Evolutionary conservation across 2,329 filamentous ascomycete species (phyloP), one percentile per base, ranked within the genome.

Genomic region (Plectosphaerella plurivora): DNA sequence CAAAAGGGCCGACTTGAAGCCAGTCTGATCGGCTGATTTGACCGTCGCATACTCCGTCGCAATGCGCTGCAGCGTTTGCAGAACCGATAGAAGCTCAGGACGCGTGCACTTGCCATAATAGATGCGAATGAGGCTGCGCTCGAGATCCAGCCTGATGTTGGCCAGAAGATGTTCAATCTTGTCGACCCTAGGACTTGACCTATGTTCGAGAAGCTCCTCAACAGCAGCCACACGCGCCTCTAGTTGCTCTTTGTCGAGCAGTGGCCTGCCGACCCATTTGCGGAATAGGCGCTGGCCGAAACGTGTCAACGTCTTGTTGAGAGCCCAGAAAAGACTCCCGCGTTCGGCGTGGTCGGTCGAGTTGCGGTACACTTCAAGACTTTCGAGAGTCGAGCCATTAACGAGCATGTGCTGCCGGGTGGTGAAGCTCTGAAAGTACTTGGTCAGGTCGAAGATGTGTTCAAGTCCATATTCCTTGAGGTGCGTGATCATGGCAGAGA

Each of bases 21-120:
- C 87, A 10, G 83, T 81, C 56, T 91, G 83, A 9, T 76, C 75
- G 2, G 87, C 73, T 0, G 77, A 74, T 53, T 86, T 86, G 56
- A 91, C 78, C 55, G 82, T 75, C 1, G 82, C 73, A 64, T 91
- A 97, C 61, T 94, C 87, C 51, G 81, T 84, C 0, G 90, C 82
- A 45, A 97, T 90, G 53, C 77, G 82, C 62, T 96, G 91, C 53
- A 99, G 76, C 0, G 89, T 88, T 67, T 97, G 92, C 2, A 99
- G 76, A 5, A 95, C 87, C 1, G 82, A 83, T 2, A 97, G 77
- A 4, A 99, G 82, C 68, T 99, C 94, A 0, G 92, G 88, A 0
- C 94, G 85, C 1, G 89, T 88, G 68, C 92, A 97, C 72, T 96
- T 97, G 48, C 92, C 91, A 69, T 99, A 99, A 74, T 97, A 99